These are phyloP conservation scores for Prunus padus DNA, from an alignment of 306 rosid genomes.

Conservation along the genomic window DNA sequence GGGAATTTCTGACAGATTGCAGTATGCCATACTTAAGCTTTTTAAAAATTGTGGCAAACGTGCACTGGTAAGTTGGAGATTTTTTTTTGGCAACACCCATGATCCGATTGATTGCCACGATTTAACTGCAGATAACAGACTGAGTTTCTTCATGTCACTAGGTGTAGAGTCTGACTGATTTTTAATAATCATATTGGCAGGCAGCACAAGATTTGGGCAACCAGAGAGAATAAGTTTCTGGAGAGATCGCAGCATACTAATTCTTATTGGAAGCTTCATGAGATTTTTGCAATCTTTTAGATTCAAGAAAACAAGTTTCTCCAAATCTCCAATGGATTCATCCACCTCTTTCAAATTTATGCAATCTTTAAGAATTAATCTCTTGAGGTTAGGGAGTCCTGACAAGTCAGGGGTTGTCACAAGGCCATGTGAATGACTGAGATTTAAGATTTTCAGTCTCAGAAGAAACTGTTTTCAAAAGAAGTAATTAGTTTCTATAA, in stretches of 20 bases:
- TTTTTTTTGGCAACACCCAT: no score
- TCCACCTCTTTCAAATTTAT: background rate
- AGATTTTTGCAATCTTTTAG: conserved; percentile 9
- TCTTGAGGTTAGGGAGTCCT: background rate
- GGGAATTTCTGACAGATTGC: no score
- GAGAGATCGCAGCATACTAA: background rate
- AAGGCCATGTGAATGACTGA: conserved; percentile 12
- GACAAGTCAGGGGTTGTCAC: conserved; percentile 1
- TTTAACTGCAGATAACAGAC: no score
- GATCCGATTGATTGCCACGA: no score
- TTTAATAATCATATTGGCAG: background rate
- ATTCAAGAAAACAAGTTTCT: background rate
- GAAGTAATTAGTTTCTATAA: background rate
- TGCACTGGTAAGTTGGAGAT: no score
- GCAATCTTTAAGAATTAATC: conserved; percentile 6
- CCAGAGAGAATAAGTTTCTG: background rate
- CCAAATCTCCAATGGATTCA: conserved; percentile 10
- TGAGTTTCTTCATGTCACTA: no score
- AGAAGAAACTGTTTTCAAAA: background rate
- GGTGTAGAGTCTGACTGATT: no score
- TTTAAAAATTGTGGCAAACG: no score
- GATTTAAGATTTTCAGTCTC: background rate
- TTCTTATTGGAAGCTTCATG: background rate
- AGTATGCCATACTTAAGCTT: no score
- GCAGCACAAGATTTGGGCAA: conserved; percentile 1